Conservation (phyloP, 305 asterid species). For the Stenogyne calaminthoides region DNA sequence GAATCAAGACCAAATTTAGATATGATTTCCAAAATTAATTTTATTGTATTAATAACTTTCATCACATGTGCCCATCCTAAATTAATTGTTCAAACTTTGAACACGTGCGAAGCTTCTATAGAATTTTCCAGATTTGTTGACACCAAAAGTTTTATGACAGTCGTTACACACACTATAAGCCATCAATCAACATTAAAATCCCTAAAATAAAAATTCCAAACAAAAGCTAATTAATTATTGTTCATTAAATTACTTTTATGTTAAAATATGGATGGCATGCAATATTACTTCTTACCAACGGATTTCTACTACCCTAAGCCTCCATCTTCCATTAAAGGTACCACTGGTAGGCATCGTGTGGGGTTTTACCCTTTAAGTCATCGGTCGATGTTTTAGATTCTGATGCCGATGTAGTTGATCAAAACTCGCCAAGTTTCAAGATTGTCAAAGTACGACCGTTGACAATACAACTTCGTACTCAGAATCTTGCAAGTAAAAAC, state of each 20-base stretch:
- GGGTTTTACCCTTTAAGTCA: background rate
- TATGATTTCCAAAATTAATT: no score
- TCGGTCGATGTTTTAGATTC: background rate
- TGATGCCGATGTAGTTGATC: background rate
- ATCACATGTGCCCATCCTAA: no score
- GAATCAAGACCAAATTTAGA: no score
- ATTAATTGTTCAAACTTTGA: background rate
- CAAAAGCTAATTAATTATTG: background rate
- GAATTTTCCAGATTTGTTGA: background rate
- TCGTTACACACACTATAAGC: background rate
- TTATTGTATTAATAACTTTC: no score
- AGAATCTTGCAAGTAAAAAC: background rate
- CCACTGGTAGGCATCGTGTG: background rate
- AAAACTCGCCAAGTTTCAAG: background rate
- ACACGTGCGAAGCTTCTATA: slow-evolving; percentile 22
- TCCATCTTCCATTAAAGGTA: background rate
- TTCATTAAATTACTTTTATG: background rate
- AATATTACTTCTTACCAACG: slow-evolving; percentile 43
- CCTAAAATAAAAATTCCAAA: no score
- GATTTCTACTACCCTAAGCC: slow-evolving; percentile 50
- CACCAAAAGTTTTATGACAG: slow-evolving; percentile 7
- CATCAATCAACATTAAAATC: background rate
- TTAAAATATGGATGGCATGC: slow-evolving; percentile 44
- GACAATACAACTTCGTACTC: slow-evolving; percentile 4
- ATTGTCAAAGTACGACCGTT: slow-evolving; percentile 14